phyloP scores from a whole-genome alignment of 306 rosid genomes.

The Leucaena leucocephala region DNA sequence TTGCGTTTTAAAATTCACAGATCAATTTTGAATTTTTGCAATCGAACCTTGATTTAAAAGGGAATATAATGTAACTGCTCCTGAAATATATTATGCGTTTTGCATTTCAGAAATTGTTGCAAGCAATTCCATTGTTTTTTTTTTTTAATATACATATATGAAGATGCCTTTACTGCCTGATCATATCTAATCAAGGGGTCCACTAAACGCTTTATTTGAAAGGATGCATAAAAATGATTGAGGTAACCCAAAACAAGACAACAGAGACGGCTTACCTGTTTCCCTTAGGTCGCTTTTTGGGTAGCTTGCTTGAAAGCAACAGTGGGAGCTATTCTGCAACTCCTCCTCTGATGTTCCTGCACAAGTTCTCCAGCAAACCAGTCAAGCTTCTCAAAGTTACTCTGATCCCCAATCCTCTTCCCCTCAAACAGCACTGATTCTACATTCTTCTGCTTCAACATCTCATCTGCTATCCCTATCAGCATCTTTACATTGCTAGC shows the following conservation, averaged over 20 bases:
- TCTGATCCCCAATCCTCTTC: constrained; percentile 78
- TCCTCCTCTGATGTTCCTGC: constrained; percentile 98
- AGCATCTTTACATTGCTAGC: constrained; percentile 77
- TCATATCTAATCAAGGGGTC: constrained; percentile 42
- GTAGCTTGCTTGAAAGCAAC: constrained; percentile 98
- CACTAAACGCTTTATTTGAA: constrained; percentile 43
- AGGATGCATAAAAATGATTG: constrained; percentile 38
- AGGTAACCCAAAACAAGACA: constrained; percentile 32
- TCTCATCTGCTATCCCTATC: constrained; percentile 76
- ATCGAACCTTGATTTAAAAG: no score
- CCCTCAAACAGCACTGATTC: constrained; percentile 95
- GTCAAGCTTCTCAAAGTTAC: constrained; percentile 87
- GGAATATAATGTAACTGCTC: background rate
- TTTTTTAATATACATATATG: background rate
- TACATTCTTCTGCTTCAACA: constrained; percentile 94
- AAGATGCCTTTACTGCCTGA: constrained; percentile 32
- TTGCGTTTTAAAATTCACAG: background rate
- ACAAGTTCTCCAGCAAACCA: constrained; percentile 99
- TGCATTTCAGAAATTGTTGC: background rate
- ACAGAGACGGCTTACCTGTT: constrained; percentile 49
- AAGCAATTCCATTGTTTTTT: constrained; percentile 4
- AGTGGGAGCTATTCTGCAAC: constrained; percentile 99
- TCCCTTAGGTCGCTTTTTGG: constrained; percentile 57
- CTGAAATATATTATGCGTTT: background rate
- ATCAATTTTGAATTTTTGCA: background rate